These are phyloP conservation scores for Telfairia occidentalis DNA, from an alignment of 331 rosid species.

Conservation along the genomic window DNA sequence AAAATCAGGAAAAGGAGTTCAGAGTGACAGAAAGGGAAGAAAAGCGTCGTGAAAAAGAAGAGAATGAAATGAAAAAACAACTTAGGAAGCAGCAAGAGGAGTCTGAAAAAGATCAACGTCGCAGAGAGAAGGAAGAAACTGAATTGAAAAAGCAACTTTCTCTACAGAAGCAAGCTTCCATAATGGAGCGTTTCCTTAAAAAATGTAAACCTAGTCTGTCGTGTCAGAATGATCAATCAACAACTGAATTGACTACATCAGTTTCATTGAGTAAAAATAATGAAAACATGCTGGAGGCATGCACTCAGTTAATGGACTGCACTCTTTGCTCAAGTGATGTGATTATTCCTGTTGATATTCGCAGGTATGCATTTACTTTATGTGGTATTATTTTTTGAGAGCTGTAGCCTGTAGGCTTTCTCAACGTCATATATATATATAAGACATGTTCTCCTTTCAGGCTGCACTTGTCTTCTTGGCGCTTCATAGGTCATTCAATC, in stretches of 20 bases:
- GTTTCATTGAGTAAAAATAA: constrained; percentile 22
- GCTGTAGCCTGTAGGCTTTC: background rate
- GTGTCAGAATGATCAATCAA: constrained; percentile 26
- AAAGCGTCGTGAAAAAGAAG: constrained; percentile 38
- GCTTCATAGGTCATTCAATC: constrained; percentile 33
- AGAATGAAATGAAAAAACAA: constrained; percentile 42
- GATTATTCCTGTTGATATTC: constrained; percentile 34
- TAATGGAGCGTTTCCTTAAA: constrained; percentile 88
- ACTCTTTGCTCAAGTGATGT: constrained; percentile 37
- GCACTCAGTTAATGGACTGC: constrained; percentile 63
- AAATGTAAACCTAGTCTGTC: constrained; percentile 35
- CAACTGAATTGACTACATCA: constrained; percentile 24
- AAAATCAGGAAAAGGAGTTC: constrained; percentile 43
- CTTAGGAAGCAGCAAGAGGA: constrained; percentile 64
- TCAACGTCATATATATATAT: constrained; percentile 3
- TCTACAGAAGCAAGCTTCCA: constrained; percentile 63
- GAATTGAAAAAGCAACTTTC: constrained; percentile 49
- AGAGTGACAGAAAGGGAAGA: constrained; percentile 44
- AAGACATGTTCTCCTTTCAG: constrained; percentile 30
- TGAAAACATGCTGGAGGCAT: constrained; percentile 34
- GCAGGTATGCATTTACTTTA: constrained; percentile 33
- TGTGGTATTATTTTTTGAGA: constrained; percentile 1
- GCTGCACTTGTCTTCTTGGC: constrained; percentile 65
- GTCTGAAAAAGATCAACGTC: constrained; percentile 58
- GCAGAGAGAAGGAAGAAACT: constrained; percentile 69